Evolutionary conservation across 2,329 filamentous ascomycete species (phyloP).

Genomic region (Aspergillus hiratsukae): DNA sequence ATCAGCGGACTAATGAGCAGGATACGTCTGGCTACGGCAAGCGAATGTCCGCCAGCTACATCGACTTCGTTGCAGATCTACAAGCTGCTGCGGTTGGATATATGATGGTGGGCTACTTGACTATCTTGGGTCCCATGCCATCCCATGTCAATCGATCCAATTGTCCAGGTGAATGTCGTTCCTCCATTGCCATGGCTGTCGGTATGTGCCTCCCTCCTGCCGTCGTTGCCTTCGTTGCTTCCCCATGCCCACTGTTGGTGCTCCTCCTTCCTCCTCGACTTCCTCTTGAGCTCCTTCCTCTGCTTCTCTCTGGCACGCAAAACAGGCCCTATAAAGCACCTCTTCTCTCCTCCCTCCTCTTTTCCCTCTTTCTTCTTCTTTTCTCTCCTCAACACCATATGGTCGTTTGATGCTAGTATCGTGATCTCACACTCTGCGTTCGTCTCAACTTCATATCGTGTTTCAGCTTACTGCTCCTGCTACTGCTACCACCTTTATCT

Average conservation of each 20-base stretch:
- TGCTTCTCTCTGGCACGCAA: neutral
- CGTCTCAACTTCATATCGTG: conserved; percentile 12
- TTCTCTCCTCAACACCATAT: conserved; percentile 9
- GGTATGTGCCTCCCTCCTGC: neutral
- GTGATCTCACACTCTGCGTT: conserved; percentile 11
- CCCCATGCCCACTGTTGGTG: neutral
- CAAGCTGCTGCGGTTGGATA: neutral
- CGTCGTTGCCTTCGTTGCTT: neutral
- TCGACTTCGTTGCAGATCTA: neutral
- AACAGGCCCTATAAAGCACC: neutral
- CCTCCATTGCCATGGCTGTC: neutral
- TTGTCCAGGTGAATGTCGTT: neutral
- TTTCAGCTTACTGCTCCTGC: conserved; percentile 6
- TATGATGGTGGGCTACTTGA: neutral
- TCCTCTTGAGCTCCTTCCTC: neutral
- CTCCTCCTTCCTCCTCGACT: neutral
- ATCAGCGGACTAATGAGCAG: neutral
- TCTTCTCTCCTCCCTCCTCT: conserved; percentile 2
- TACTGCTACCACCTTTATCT: conserved; percentile 2
- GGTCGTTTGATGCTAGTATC: conserved; percentile 16
- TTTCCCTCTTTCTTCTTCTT: conserved; percentile 9
- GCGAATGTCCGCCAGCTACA: neutral
- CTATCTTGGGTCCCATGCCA: neutral
- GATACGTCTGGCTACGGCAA: neutral
- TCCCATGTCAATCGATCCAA: neutral